These are phyloP conservation scores for Aureobasidium subglaciale DNA, from an alignment of 2,329 filamentous ascomycete species.

Conservation along the genomic window DNA sequence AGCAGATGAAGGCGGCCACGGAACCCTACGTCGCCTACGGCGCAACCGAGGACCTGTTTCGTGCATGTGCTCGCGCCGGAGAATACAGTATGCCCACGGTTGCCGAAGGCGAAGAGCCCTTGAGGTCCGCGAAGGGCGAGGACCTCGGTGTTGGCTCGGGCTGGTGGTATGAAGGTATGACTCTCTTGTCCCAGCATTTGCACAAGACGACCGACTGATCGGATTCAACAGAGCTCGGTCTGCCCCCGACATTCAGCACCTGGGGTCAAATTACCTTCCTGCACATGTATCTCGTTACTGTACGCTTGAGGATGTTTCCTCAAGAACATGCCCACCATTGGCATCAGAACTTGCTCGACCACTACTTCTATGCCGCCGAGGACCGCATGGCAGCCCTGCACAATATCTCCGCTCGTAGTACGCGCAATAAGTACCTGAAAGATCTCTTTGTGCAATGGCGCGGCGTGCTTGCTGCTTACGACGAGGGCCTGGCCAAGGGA, in stretches of 20 bases:
- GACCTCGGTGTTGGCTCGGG: conserved; percentile 69
- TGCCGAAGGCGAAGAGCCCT: conserved; percentile 53
- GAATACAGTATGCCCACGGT: conserved; percentile 69
- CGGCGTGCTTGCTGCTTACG: conserved; percentile 74
- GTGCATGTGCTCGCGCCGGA: conserved; percentile 64
- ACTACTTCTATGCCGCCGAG: conserved; percentile 89
- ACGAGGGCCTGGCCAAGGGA: conserved; percentile 70
- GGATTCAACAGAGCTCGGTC: conserved; percentile 58
- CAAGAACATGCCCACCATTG: conserved; percentile 62
- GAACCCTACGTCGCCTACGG: conserved; percentile 74
- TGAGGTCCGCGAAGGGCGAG: conserved; percentile 68
- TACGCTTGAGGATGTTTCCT: conserved; percentile 73
- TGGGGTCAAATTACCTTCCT: conserved; percentile 96
- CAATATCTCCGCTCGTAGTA: conserved; percentile 50
- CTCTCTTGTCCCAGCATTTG: neutral
- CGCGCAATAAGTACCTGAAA: conserved; percentile 61
- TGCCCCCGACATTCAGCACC: conserved; percentile 82
- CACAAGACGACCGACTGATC: neutral
- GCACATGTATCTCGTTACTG: conserved; percentile 87
- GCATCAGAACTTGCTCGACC: conserved; percentile 86
- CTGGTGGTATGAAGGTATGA: conserved; percentile 73
- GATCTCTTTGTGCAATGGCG: conserved; percentile 93
- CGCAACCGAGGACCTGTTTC: conserved; percentile 70
- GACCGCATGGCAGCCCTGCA: conserved; percentile 76
- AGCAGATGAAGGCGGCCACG: conserved; percentile 32